Evolutionary conservation across 2,329 filamentous ascomycete genomes (phyloP), one percentile per base, ranked within the genome.

Genomic region (Uncinocarpus reesii): DNA sequence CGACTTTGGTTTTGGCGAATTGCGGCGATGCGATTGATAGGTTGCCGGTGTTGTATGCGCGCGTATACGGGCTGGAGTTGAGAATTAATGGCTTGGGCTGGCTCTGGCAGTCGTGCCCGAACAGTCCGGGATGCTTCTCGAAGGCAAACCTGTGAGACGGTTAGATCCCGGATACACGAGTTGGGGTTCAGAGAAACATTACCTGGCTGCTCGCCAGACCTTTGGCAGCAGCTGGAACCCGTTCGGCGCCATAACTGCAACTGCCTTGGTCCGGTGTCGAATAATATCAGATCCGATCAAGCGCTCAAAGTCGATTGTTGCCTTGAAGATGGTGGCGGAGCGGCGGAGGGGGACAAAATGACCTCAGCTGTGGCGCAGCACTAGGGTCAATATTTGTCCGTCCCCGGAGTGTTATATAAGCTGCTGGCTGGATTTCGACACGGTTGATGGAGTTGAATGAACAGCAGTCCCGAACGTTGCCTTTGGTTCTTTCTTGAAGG

Each of bases 1-100:
- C 79, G 73, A 56, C 76, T 78, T 53, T 81, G 80, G 56, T 69
- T 71, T 62, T 84, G 81, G 53, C 77, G 77, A 54, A 84, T 75
- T 45, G 72, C 73, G 40, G 80, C 80, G 51, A 76, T 69, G 34
- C 76, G 78, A 59, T 79, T 79, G 48, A 79, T 68, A 29, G 79
- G 76, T 51, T 83, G 79, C 34, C 72, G 72, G 7, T 73, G 70
- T 24, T 71, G 65, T 54, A 74, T 72, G 54, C 78, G 76, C 31
- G 73, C 76, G 56, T 80, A 76, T 21, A 77, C 70, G 15, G 80
- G 79, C 60, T 83, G 74, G 42, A 81, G 65, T 57, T 77, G 69
- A 52, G 73, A 67, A 48, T 68, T 64, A 50, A 58, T 34, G 20
- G 64, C 58, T 47, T 68, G 60, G 21, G 60, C 51, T 45, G 62